Evolutionary conservation across 1,284 basidiomycete species (phyloP), one percentile per base, ranked within the genome.

Genomic region (Cutaneotrichosporon sp.): DNA sequence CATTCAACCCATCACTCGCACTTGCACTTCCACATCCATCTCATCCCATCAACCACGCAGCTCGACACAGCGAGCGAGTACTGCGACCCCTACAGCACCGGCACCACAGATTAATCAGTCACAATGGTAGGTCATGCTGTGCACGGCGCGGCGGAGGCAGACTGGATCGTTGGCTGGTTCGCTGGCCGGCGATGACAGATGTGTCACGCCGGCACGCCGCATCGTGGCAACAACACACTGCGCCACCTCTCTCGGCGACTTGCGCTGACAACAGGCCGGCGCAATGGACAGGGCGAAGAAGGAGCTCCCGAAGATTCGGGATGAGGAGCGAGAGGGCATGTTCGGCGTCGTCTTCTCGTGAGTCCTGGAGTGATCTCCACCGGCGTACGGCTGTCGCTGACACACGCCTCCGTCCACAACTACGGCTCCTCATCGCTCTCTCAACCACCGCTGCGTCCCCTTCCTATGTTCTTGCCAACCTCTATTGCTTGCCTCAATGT

Each of bases 231-330:
- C n/a, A 19, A 3, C 10, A 12, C 9, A 31, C 6, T 11, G 10
- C 26, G 5, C 19, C 6, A 6, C 27, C 6, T 6, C 27, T 29
- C 27, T 29, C 12, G 27, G 6, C 12, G 7, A 12, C 7, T 12
- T 12, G 6, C 27, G 47, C 53, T 55, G 25, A 55, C 39, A 14
- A 12, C 48, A 77, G 90, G 91, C 91, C 52, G 92, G 92, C 62
- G 91, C 89, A 72, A 84, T 94, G 73, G 81, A 88, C 61, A 90
- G 91, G 72, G 91, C 91, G 63, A 90, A 86, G 80, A 83, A 81
- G 73, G 81, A 90, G 75, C 82, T 93, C 56, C 81, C 82, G 66
- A 92, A 87, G 81, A 83, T 93, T 72, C 79, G 80, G 61, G 87
- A 96, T 80, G 91, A 96, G 76, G 87, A 94, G 62, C 81, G 82